Evolutionary conservation across 2,329 filamentous ascomycete species (phyloP), one percentile per base, ranked within the genome.

Genomic region (Ascochyta koolunga): DNA sequence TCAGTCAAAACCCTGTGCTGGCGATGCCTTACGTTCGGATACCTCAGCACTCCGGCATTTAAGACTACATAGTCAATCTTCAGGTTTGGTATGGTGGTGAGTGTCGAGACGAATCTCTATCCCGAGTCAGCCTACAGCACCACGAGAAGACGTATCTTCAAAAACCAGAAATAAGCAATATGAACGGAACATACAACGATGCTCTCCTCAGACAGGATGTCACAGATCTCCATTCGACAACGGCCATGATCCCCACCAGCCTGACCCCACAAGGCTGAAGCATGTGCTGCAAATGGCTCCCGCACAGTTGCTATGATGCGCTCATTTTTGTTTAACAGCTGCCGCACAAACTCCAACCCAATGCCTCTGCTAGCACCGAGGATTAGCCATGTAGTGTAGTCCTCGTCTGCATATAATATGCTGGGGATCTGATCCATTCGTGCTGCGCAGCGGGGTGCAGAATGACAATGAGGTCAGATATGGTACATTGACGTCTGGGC

Each of bases 1-100:
- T 59, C 53, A 42, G 37, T 56, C 56, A 49, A 45, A 22, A 46
- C 41, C 43, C 15, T 32, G 45, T 19, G 9, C 22, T 37, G 21
- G 39, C 35, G 51, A 22, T 19, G 38, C 66, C 77, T 72, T 74
- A 83, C 82, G 74, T 83, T 83, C 4, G 82, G 82, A 70, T 84
- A 85, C 62, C 79, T 75, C 60, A 84, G 65, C 5, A 85, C 78
- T 40, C 82, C 83, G 27, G 83, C 82, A 70, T 84, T 85, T 48
- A 85, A 60, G n/a, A 86, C 77, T 33, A 82, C 77, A 68, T 80
- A 79, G 69, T 84, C 81, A 41, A 84, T 78, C 53, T 72, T 78
- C 43, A 79, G 65, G 51, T 75, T 75, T 24, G 76, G 72, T 40
- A 77, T 73, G 27, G 65, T 61, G 46, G 72, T 61, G 49, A 82